Conservation (phyloP, 2,329 filamentous ascomycete genomes). For the Pezicula carpinea region DNA sequence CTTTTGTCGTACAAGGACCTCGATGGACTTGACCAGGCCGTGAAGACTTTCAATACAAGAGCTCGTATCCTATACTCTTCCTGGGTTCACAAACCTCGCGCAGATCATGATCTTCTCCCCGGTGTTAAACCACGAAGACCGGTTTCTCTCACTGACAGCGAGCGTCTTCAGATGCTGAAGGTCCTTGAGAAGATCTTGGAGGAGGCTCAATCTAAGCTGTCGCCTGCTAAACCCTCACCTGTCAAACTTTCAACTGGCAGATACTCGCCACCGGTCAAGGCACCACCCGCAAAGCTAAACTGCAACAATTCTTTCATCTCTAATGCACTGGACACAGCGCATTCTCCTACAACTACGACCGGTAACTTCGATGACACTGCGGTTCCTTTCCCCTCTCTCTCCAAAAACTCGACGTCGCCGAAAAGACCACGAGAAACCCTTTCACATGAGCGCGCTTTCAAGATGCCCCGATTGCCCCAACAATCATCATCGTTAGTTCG, state of each 20-base stretch:
- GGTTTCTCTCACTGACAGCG: neutral
- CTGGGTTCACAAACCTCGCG: constrained; percentile 11
- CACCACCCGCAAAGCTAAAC: no score
- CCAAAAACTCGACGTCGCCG: neutral
- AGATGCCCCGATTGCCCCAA: neutral
- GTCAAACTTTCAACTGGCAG: no score
- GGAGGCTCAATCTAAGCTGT: no score
- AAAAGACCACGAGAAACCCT: constrained; percentile 1
- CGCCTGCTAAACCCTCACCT: no score
- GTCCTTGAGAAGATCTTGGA: neutral
- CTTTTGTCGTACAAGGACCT: constrained; percentile 5
- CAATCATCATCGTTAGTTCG: neutral
- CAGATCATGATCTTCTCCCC: constrained; percentile 10
- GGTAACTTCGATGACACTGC: constrained; percentile 3
- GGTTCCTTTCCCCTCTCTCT: neutral
- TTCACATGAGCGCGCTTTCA: neutral
- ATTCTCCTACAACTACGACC: neutral
- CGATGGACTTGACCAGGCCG: neutral
- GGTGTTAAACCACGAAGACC: neutral
- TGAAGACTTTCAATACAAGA: constrained; percentile 2
- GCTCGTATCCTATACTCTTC: neutral
- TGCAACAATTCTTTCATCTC: no score
- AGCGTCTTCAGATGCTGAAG: constrained; percentile 1
- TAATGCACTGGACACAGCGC: no score
- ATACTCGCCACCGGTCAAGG: no score